phyloP scores from a whole-genome alignment of 352 stramenopile species.

The Blastocystis sp. region DNA sequence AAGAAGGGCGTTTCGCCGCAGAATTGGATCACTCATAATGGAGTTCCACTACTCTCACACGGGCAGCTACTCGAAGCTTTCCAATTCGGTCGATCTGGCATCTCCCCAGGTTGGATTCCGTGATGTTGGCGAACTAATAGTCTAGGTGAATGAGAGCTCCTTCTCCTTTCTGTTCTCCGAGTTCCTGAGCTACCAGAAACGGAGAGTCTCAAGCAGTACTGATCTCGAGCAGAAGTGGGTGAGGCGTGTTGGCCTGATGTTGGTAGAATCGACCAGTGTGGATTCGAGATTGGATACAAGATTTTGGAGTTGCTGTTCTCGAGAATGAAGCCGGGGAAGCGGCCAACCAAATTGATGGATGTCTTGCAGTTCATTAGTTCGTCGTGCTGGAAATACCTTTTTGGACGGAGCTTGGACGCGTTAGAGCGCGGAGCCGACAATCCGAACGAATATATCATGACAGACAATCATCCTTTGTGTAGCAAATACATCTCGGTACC shows the following conservation, averaged over 20 bases:
- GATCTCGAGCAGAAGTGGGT: slow-evolving; percentile 40
- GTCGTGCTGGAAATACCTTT: slow-evolving; percentile 25
- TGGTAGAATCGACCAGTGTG: slow-evolving; percentile 37
- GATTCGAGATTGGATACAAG: slow-evolving; percentile 53
- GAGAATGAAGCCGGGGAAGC: neutral
- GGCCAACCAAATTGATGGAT: slow-evolving; percentile 42
- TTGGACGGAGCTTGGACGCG: slow-evolving; percentile 14
- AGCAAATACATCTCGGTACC: slow-evolving; percentile 43
- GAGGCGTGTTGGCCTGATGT: neutral
- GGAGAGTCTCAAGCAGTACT: slow-evolving; percentile 34
- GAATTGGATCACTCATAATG: neutral
- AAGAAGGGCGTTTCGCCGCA: slow-evolving; percentile 30
- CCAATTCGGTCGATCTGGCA: neutral
- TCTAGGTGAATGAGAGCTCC: slow-evolving; percentile 28
- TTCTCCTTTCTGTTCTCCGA: slow-evolving; percentile 54
- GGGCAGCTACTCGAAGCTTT: neutral
- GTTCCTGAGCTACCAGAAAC: slow-evolving; percentile 45
- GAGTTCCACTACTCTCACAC: slow-evolving; percentile 19
- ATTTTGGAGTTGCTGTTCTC: slow-evolving; percentile 19
- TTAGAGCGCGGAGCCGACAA: slow-evolving; percentile 20
- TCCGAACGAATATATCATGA: slow-evolving; percentile 46
- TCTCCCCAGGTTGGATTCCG: neutral
- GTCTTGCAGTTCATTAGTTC: slow-evolving; percentile 45
- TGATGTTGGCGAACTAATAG: neutral
- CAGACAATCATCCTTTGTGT: slow-evolving; percentile 25